Evolutionary conservation across 2,329 filamentous ascomycete genomes (phyloP).

Genomic region (Dothistroma septosporum): DNA sequence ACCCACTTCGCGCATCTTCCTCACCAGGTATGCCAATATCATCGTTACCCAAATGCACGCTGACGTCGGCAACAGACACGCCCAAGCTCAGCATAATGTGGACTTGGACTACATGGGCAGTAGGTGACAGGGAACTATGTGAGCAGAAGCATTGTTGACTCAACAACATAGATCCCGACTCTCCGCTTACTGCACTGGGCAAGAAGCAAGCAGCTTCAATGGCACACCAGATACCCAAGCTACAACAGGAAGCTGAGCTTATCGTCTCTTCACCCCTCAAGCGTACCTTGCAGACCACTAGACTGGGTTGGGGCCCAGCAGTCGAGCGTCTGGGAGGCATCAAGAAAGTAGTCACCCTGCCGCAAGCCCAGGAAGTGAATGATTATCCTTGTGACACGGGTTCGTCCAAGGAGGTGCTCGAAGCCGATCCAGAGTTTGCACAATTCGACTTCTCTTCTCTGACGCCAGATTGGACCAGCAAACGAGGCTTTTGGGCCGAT

Average conservation of each 20-base stretch:
- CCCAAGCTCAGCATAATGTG: slow-evolving; percentile 35
- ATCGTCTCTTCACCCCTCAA: slow-evolving; percentile 32
- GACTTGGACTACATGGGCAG: slow-evolving; percentile 30
- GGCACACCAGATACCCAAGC: slow-evolving; percentile 22
- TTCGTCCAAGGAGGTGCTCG: slow-evolving; percentile 22
- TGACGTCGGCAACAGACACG: slow-evolving; percentile 19
- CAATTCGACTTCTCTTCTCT: slow-evolving; percentile 29
- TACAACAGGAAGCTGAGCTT: slow-evolving; percentile 28
- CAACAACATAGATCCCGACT: slow-evolving; percentile 29
- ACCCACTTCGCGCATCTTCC: slow-evolving; percentile 32
- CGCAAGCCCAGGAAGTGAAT: slow-evolving; percentile 34
- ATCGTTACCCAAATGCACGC: too few species aligned
- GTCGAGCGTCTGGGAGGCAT: slow-evolving; percentile 28
- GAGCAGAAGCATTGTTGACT: neutral
- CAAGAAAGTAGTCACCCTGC: slow-evolving; percentile 29
- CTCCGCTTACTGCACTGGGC: slow-evolving; percentile 32
- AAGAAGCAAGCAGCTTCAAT: slow-evolving; percentile 34
- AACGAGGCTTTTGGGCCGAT: slow-evolving; percentile 29
- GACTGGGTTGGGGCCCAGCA: slow-evolving; percentile 29
- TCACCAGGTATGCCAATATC: slow-evolving; percentile 16
- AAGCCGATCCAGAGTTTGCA: slow-evolving; percentile 27
- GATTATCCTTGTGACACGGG: slow-evolving; percentile 33
- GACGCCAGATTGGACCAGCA: slow-evolving; percentile 31
- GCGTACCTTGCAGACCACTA: slow-evolving; percentile 34
- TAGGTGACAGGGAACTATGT: slow-evolving; percentile 14